Percentiles rank a stretch among this genome's conserved stretches.
Conservation (phyloP, 2,329 filamentous ascomycete genomes). For the Chaetoscypha palmicola region DNA sequence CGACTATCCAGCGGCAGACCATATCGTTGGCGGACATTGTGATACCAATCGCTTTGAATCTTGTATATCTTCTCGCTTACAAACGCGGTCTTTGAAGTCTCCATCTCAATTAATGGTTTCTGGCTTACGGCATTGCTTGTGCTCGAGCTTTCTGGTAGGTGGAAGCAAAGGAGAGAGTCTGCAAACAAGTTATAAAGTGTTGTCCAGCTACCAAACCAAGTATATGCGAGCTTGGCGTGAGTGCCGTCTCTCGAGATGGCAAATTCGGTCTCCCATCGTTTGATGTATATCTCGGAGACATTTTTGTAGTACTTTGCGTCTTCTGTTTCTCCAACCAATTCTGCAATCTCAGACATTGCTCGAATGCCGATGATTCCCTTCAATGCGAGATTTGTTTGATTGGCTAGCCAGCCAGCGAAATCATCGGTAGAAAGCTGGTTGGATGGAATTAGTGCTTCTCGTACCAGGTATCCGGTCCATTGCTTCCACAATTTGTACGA, state of each 20-base stretch:
- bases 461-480: slow-evolving; percentile 62
- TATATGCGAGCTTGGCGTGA: slow-evolving; percentile 64
- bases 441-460: slow-evolving; percentile 55
- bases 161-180: slow-evolving; percentile 72
- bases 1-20: slow-evolving; percentile 76
- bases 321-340: slow-evolving; percentile 45
- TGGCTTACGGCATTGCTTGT: slow-evolving; percentile 16
- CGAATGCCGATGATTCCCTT: slow-evolving; percentile 75
- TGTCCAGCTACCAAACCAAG: slow-evolving; percentile 70
- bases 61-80: slow-evolving; percentile 71
- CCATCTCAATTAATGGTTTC: slow-evolving; percentile 21
- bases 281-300: slow-evolving; percentile 55
- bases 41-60: slow-evolving; percentile 76
- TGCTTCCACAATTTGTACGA: slow-evolving; percentile 61
- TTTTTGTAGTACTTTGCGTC: slow-evolving; percentile 55
- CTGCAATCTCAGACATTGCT: slow-evolving; percentile 64
- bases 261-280: slow-evolving; percentile 55
- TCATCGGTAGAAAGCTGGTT: slow-evolving; percentile 66
- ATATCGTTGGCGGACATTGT: slow-evolving; percentile 70
- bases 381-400: slow-evolving; percentile 65
- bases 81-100: slow-evolving; percentile 42
- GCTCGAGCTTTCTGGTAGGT: slow-evolving; percentile 37
- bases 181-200: slow-evolving; percentile 66
- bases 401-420: slow-evolving; percentile 61
- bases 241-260: slow-evolving; percentile 58